Conservation (phyloP, 768 basidiomycete species). For the Tricholoma sp. region DNA sequence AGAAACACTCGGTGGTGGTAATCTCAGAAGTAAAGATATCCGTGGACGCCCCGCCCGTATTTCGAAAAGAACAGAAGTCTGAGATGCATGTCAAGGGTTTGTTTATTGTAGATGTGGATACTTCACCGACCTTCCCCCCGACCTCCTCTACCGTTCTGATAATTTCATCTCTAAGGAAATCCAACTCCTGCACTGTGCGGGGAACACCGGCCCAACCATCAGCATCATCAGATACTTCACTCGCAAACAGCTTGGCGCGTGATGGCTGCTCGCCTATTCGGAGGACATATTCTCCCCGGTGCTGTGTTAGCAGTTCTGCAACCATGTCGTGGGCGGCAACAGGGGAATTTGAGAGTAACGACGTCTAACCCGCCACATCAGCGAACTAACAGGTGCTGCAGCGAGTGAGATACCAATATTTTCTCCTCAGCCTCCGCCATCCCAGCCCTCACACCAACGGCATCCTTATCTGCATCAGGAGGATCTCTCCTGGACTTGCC, state of each 20-base stretch:
- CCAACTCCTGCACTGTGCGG: conserved; percentile 49
- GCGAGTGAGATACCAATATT: conserved; percentile 37
- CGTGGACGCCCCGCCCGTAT: conserved; percentile 44
- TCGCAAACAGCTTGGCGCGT: conserved; percentile 47
- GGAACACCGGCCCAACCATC: conserved; percentile 52
- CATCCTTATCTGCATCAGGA: conserved; percentile 8
- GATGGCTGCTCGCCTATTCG: conserved; percentile 68
- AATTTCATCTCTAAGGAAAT: conserved; percentile 38
- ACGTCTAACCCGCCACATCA: conserved; percentile 26
- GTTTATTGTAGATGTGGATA: neutral
- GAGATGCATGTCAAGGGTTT: neutral
- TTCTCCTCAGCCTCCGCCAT: conserved; percentile 48
- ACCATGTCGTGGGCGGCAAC: conserved; percentile 55
- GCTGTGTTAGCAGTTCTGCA: conserved; percentile 60
- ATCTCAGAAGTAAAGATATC: conserved; percentile 56
- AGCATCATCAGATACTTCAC: conserved; percentile 41
- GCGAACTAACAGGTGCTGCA: neutral
- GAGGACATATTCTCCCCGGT: conserved; percentile 70
- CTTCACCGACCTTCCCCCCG: conserved; percentile 61
- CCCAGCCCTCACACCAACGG: conserved; percentile 13
- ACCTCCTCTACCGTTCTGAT: conserved; percentile 61
- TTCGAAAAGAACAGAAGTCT: conserved; percentile 58
- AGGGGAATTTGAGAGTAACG: conserved; percentile 38
- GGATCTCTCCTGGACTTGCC: conserved; percentile 39
- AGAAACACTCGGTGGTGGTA: conserved; percentile 73